Evolutionary conservation across 106 monocot genomes (phyloP), one percentile per base, ranked within the genome.

Genomic region (Allium cepa): DNA sequence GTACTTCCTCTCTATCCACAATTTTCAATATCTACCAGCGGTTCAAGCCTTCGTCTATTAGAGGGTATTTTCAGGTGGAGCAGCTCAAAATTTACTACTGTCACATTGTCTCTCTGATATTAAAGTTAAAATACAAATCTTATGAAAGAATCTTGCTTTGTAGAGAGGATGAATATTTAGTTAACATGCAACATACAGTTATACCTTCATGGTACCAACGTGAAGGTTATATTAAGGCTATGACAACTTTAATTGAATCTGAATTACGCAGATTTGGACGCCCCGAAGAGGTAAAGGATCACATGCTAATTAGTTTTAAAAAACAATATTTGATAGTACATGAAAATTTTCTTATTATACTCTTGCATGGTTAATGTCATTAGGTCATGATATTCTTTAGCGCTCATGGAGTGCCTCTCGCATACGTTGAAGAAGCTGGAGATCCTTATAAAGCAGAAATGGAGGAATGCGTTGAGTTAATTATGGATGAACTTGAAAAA

Each of bases 371-470:
- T 72, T 75, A 63, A 7, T 8, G 55, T 55, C 49, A 48, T 74
- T 66, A 97, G 97, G 97, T 87, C 9, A 92, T 81, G 89, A 81
- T 97, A 73, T 97, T 97, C 74, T 99, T 92, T 61, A 99, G 97
- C 78, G 97, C 92, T 53, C 97, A 99, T 83, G 97, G 97, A 57
- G 97, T 99, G 14, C 97, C 97, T 53, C 80, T 89, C 16, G 89
- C 92, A 59, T 99, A 99, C 81, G 97, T 99, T 7, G 92, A 99
- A 75, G 82, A 99, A 90, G 92, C 92, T 59, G 97, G 97, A 4
- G 97, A 99, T 53, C 97, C 97, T 9, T 99, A 99, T 75, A 89
- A 92, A 83, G 97, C 89, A 55, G 92, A 99, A 71, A 99, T 99
- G 92, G 97, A 99, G 76, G 97, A 92, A 68, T 92, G 97, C 72